These are phyloP conservation scores for Ceratobasidium sp. DNA, from an alignment of 1,284 basidiomycete genomes.

Conservation along the genomic window DNA sequence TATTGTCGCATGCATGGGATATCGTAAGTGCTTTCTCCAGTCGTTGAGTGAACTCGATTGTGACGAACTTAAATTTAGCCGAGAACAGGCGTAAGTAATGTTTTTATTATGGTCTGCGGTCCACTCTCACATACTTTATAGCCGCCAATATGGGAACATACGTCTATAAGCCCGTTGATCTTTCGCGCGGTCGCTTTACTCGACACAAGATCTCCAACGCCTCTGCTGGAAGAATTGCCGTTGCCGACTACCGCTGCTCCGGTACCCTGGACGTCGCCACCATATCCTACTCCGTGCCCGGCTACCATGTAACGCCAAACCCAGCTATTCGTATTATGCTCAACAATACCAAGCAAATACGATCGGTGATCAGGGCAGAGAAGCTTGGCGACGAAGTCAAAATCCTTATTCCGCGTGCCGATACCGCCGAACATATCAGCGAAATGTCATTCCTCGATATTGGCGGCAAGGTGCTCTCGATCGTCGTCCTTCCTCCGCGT, in stretches of 20 bases:
- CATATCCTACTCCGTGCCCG: constrained; percentile 57
- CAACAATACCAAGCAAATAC: constrained; percentile 41
- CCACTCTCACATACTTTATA: background rate
- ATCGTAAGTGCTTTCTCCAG: background rate
- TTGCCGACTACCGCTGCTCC: constrained; percentile 47
- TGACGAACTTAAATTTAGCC: background rate
- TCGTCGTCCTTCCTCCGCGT: constrained; percentile 53
- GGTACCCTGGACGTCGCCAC: constrained; percentile 54
- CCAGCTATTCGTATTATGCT: constrained; percentile 51
- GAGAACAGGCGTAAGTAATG: background rate
- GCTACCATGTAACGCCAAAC: constrained; percentile 54
- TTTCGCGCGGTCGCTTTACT: constrained; percentile 50
- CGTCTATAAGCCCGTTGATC: constrained; percentile 50
- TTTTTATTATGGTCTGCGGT: background rate
- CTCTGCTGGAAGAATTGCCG: constrained; percentile 54
- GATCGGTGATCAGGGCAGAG: constrained; percentile 48
- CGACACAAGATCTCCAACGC: constrained; percentile 52
- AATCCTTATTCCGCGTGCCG: constrained; percentile 53
- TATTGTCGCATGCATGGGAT: constrained; percentile 54
- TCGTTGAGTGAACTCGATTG: background rate
- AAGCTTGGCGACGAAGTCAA: constrained; percentile 54
- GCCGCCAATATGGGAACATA: constrained; percentile 49
- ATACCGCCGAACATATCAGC: constrained; percentile 37
- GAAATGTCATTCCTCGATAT: constrained; percentile 52
- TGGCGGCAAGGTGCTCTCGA: constrained; percentile 51